These are phyloP conservation scores for Aspergillus kassunensis DNA, from an alignment of 495 filamentous ascomycete species.

Conservation along the genomic window DNA sequence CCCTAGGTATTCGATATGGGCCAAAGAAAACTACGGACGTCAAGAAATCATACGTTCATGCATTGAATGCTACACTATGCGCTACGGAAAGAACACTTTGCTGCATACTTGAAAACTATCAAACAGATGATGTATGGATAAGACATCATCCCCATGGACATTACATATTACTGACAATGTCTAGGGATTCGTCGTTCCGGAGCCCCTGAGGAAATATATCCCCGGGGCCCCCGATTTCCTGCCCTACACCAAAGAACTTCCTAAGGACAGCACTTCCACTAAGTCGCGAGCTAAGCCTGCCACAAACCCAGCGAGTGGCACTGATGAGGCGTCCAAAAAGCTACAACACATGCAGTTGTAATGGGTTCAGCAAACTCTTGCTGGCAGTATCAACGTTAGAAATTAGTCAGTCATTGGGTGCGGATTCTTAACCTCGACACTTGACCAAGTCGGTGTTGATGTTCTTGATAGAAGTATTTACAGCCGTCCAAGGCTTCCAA, in stretches of 20 bases:
- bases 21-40: slow-evolving; percentile 71
- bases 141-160: neutral
- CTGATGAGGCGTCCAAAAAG: slow-evolving; percentile 38
- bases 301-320: slow-evolving; percentile 12
- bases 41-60: slow-evolving; percentile 92
- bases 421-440: too few species aligned
- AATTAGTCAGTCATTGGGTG: too few species aligned
- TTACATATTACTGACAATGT: slow-evolving; percentile 5
- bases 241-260: slow-evolving; percentile 77
- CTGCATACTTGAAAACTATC: slow-evolving; percentile 95
- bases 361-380: neutral
- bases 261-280: slow-evolving; percentile 65
- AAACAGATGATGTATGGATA: slow-evolving; percentile 70
- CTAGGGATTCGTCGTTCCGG: slow-evolving; percentile 79
- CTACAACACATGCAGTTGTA: slow-evolving; percentile 39
- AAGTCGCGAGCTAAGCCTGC: slow-evolving; percentile 48
- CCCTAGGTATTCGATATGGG: slow-evolving; percentile 81
- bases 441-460: too few species aligned
- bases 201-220: slow-evolving; percentile 86
- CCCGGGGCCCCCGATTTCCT: slow-evolving; percentile 86
- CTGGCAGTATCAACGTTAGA: neutral
- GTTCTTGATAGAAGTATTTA: too few species aligned
- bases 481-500: too few species aligned
- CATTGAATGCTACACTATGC: slow-evolving; percentile 85
- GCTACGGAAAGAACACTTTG: slow-evolving; percentile 93